Base-by-base conservation (phyloP, 768 basidiomycete species). In the Coprinopsis sp. region DNA sequence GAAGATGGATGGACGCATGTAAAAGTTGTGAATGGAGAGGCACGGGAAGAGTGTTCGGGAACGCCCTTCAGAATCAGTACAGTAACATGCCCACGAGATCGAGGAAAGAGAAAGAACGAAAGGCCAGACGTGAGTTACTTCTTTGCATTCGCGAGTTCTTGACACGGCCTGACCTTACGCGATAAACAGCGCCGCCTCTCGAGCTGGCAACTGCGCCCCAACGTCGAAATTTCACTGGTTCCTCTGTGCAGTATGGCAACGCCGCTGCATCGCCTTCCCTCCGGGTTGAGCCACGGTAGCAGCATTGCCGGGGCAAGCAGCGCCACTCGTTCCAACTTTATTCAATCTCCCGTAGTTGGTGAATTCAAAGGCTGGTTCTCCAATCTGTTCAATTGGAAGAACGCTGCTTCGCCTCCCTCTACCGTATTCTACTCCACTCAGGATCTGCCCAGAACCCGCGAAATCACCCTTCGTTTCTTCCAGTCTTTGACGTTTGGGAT, bases 341-440 rank as follows among this genome's bases (percentile, higher is more conserved):
- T 80, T 33, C 69, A 77, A 5, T 81, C 86, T 13, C 86, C 86
- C n/a, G 82, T 80, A 8, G 84, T 87, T 12, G 84, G 84, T 47
- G 88, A 90, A 63, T 82, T 90, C 65, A 87, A 86, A 60, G 87
- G 86, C 27, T 96, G 94, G 94, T 94, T 98, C 66, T 89, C 91
- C 18, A 95, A 88, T 54, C 71, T 98, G 24, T 97, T 98, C 73
- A 88, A 83, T 64, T 96, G 91, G 88, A 92, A 88, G 59, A 72
- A 80, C 44, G 65, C 72, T 19, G 72, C 57, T 65, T 58, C 62
- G 66, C 50, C 54, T 12, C 63, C 61, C 47, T 62, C 57, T 38
- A 61, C 69, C 44, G 59, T 75, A 24, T 58, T 79, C 18, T 84
- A 82, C 59, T 87, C 86, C 3, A 53, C 65, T 13, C 72, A 79